Base-by-base conservation (phyloP, 148 eudicot species). In the Cornus florida region DNA sequence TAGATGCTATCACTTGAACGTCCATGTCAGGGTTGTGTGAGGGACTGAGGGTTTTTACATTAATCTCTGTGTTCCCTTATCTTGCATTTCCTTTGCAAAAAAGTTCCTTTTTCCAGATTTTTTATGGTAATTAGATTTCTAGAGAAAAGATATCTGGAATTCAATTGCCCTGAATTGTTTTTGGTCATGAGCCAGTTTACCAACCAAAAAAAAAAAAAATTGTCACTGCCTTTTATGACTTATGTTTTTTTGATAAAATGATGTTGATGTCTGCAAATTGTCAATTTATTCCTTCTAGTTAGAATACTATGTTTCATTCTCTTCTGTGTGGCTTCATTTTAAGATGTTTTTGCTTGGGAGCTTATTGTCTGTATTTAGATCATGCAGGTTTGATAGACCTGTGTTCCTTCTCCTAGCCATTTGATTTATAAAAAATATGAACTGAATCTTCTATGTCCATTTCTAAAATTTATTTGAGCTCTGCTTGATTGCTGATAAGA, bases 41-140 rank as follows among this genome's bases (percentile, higher is more conserved):
- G 85, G 80, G 82, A 72, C 72, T 73, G 65, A 73, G 85, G 80
- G 79, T 77, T 82, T 73, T 53, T 76, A 16, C 12, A 33, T 33
- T 41, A 41, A 23, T 57, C 5, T 12, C 4, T 57, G 62, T 57
- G 46, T 57, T 57, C 13, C 20, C n/a, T 60, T 6, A 60, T 60
- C 7, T 60, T 60, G 5, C 66, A 6, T 60, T 57, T 60, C 66
- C 66, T 19, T 60, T 19, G 66, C 7, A 17, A 62, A 20, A 62
- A 19, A n/a, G 23, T 17, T 19, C 17, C 19, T 24, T 20, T 20
- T 62, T 3, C 17, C 28, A 28, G 2, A 14, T 53, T 53, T 62
- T 62, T 3, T 24, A 20, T 14, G 23, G 14, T 20, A 14, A 24
- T 24, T 14, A 28, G 39, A 71, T 16, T 76, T 67, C 5, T 48